Evolutionary conservation across 108 stramenopile species (phyloP).

Genomic region (Nitzschia sp.): DNA sequence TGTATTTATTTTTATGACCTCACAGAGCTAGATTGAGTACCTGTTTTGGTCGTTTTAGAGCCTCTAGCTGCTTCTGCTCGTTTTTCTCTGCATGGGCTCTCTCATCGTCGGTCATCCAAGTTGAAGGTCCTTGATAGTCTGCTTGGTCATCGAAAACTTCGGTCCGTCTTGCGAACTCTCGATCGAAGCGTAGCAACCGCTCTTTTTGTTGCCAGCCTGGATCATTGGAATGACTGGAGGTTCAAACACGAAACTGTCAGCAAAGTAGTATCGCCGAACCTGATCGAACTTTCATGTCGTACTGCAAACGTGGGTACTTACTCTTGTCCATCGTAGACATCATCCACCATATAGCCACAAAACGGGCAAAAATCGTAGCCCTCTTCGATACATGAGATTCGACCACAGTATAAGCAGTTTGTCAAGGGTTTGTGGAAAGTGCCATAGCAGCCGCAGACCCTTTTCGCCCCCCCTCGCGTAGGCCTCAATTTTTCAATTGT

Average conservation of each 20-base stretch:
- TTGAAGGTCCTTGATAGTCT: constrained; percentile 42
- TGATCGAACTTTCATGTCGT: background rate
- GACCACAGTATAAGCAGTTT: constrained; percentile 63
- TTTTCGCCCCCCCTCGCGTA: constrained; percentile 29
- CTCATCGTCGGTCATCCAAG: constrained; percentile 52
- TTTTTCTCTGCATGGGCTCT: constrained; percentile 33
- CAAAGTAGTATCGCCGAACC: too few species aligned
- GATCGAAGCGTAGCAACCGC: constrained; percentile 48
- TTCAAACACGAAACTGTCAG: too few species aligned
- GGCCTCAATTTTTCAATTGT: constrained; percentile 6
- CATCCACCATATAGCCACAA: constrained; percentile 45
- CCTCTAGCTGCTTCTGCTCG: constrained; percentile 21
- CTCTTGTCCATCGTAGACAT: background rate
- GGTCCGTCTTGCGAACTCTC: constrained; percentile 48
- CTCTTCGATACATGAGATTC: constrained; percentile 53
- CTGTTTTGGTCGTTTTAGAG: constrained; percentile 33
- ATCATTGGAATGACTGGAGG: background rate
- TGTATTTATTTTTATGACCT: constrained; percentile 6
- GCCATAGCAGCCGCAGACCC: constrained; percentile 63
- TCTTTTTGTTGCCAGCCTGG: constrained; percentile 45
- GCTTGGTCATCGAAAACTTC: constrained; percentile 61
- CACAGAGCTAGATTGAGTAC: constrained; percentile 33
- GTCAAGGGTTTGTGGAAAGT: constrained; percentile 51
- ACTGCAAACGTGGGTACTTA: background rate
- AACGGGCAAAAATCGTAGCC: constrained; percentile 61